These are phyloP conservation scores for Trichosporon sp. DNA, from an alignment of 1,284 basidiomycete genomes.

Conservation along the genomic window DNA sequence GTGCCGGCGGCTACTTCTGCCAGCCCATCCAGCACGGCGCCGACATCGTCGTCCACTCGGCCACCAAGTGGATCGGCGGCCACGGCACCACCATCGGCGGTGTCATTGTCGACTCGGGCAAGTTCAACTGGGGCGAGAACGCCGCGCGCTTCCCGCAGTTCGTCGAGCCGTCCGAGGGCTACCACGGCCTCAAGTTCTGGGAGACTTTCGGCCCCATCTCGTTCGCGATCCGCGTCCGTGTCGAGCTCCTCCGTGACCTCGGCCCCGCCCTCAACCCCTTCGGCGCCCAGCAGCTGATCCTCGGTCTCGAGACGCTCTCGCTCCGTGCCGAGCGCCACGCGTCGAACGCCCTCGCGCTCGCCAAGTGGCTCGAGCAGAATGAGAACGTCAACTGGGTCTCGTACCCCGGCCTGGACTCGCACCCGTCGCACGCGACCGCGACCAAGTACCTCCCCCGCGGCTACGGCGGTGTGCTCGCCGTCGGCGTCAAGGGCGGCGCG, in stretches of 20 bases:
- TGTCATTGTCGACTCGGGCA: conserved; percentile 74
- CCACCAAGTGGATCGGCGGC: conserved; percentile 88
- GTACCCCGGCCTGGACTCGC: conserved; percentile 67
- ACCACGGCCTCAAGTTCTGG: conserved; percentile 70
- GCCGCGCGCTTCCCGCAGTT: conserved; percentile 71
- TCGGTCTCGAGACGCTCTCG: conserved; percentile 80
- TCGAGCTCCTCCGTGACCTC: conserved; percentile 65
- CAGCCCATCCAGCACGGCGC: conserved; percentile 55
- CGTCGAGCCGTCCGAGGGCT: conserved; percentile 66
- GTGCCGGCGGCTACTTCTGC: conserved; percentile 61
- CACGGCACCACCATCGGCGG: conserved; percentile 85
- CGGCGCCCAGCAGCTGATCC: conserved; percentile 73
- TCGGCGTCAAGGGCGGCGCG: conserved; percentile 70
- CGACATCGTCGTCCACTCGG: conserved; percentile 79
- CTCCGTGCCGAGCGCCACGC: conserved; percentile 56
- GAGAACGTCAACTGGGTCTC: conserved; percentile 69
- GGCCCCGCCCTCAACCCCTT: conserved; percentile 75
- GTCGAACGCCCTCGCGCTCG: conserved; percentile 31
- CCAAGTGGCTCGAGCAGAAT: conserved; percentile 58
- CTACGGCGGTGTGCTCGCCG: conserved; percentile 74
- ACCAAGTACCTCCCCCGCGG: conserved; percentile 58
- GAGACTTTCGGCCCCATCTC: conserved; percentile 62
- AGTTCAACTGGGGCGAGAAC: conserved; percentile 78
- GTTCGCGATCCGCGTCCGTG: conserved; percentile 50
- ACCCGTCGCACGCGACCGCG: conserved; percentile 62